Evolutionary conservation across 1,139 yeast species (phyloP), one percentile per base, ranked within the genome.

Genomic region (Candida tropicalis): DNA sequence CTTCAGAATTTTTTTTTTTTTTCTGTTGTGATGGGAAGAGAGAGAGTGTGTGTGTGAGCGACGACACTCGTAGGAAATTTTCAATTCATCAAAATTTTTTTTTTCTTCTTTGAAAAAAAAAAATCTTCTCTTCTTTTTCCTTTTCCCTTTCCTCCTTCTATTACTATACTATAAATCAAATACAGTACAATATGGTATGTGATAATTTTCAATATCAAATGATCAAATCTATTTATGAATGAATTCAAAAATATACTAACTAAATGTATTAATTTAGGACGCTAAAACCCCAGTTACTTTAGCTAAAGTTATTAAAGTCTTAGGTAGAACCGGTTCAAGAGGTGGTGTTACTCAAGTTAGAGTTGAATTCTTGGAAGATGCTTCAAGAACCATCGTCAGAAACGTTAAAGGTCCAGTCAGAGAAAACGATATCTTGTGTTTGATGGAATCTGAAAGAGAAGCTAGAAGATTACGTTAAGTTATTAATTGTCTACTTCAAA

Each of bases 321-420:
- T 93, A 77, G 98, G 98, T 75, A 90, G 98, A 82, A 91, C 98
- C 84, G 98, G 97, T 73, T 91, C 97, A 73, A 91, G 98, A 83
- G 99, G 99, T 86, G 98, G 97, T 86, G 99, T 93, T 79, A 93
- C 98, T 78, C 99, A 93, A 81, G 98, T 93, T 75, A 91, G 99
- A 80, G 98, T 93, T 68, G 98, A 93, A 79, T 93, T 93, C 87
- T 84, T 93, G 75, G 98, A 91, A 76, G 98, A 93, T 75, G 80
- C 95, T 67, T 81, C 96, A 75, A 90, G 98, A 85, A 87, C 97
- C 70, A 91, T 93, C 70, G 97, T 93, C 82, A 90, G 99, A 87
- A 93, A 93, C 84, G 99, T 93, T 77, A 93, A 85, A 82, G 99
- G 99, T 68, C 97, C 99, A 76, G 98, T 91, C 74, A 89, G 98